Evolutionary conservation across 768 basidiomycete species (phyloP).

Genomic region (Floccularia luteovirens): DNA sequence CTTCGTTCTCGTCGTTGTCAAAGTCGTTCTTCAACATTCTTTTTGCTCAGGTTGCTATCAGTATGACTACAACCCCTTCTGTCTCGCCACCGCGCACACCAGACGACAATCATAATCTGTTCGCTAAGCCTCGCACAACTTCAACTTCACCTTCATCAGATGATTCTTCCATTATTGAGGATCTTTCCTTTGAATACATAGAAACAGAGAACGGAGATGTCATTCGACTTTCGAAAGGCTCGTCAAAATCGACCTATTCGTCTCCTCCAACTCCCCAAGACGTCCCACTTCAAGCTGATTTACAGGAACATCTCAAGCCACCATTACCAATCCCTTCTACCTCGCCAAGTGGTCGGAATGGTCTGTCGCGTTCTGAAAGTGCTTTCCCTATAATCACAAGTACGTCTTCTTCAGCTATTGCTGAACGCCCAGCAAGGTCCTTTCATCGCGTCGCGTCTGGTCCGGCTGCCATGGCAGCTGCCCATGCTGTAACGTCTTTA

Average conservation of each 20-base stretch:
- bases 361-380: constrained; percentile 64
- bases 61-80: constrained; percentile 20
- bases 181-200: constrained; percentile 62
- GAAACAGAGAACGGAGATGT: constrained; percentile 47
- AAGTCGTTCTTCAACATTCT: constrained; percentile 10
- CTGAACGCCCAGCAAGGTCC: constrained; percentile 34
- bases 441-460: constrained; percentile 66
- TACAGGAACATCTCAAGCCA: constrained; percentile 21
- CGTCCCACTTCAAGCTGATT: constrained; percentile 28
- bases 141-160: constrained; percentile 36
- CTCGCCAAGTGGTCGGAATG: constrained; percentile 34
- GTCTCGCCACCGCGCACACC: constrained; percentile 35
- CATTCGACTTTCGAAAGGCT: constrained; percentile 50
- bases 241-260: constrained; percentile 33
- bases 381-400: constrained; percentile 39
- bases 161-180: constrained; percentile 52
- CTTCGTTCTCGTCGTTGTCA: constrained; percentile 23
- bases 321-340: constrained; percentile 26
- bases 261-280: constrained; percentile 41
- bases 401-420: constrained; percentile 16
- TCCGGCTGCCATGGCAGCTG: constrained; percentile 30
- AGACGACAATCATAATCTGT: constrained; percentile 17
- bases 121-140: constrained; percentile 16
- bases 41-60: constrained; percentile 2
- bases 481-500: constrained; percentile 22